Base-by-base conservation (phyloP, 2,329 filamentous ascomycete genomes). In the Cladosporium sp. region DNA sequence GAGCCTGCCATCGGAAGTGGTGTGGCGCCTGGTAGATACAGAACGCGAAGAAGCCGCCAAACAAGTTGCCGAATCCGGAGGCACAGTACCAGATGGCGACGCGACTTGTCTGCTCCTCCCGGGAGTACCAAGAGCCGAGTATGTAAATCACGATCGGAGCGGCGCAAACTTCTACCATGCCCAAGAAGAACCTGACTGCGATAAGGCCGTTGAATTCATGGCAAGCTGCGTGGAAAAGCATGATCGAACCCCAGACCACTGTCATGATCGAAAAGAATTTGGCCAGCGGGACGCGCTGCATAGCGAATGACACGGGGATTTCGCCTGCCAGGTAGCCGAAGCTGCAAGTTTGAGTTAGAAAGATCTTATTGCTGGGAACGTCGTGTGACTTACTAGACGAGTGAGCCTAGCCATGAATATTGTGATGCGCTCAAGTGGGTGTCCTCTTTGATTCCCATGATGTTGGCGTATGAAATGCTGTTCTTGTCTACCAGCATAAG, bases 351-450 rank as follows among this genome's bases (percentile, higher is more conserved):
- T 32, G 28, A 10, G 28, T 32, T 9, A 32, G 28, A 32, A 10
- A 9, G 28, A 32, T 9, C 28, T 2, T 10, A 9, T 32, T 32
- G 28, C 8, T 32, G 28, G 12, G 28, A 9, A 77, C 77, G 60
- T 80, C 77, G 62, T 79, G 80, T 62, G 79, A 80, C 7, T 79
- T 78, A 2, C 71, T 75, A 6, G 4, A 32, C 28, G 12, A 32
- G 9, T 9, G 28, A 32, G 28, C 28, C 72, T 10, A 80, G 70
- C 80, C 80, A 82, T 12, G 75, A 77, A 62, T 81, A 83, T 54
- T 83, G 72, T 58, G 80, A 73, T 10, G 76, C 77, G 5, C 72
- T 61, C 4, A 83, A 69, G 54, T 81, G 67, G 0, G 78, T 79
- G 1, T 74, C 78, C 32, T 77, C 65, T 40, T 77, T 67, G 8